Evolutionary conservation across 106 monocot species (phyloP), one percentile per base, ranked within the genome.

Genomic region (Gastrodia elata): DNA sequence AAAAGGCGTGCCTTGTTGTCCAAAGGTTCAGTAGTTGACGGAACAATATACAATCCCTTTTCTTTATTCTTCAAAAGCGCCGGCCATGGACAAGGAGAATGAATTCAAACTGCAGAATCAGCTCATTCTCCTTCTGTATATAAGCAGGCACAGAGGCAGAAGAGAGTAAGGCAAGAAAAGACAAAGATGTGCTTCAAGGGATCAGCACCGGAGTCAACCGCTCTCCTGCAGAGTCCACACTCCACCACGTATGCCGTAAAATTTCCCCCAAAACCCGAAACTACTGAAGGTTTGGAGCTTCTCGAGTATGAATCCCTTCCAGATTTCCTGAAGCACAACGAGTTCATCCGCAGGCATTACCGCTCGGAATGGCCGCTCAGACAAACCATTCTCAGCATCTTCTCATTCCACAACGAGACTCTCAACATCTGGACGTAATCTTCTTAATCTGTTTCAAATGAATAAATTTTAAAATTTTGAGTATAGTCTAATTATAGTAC

Each of bases 341-440:
- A 85, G 68, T 85, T 82, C 76, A 69, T 85, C 35, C 32, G 81
- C 24, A 61, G 64, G 22, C 79, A 79, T 73, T 82, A 85, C 33
- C 71, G 81, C 24, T 71, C 68, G 15, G 85, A 85, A 49, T 85
- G 85, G 81, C 85, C 85, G 6, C 42, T 85, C 40, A 85, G 74
- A 58, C 41, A 85, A 58, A 79, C 82, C 37, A 73, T 82, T 28
- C 82, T 85, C 64, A 85, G 85, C 76, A 56, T 85, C 69, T 85
- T 85, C 76, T 82, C 85, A 28, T 57, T 85, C 49, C 81, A 85
- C 85, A 85, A 82, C 38, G 85, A 85, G 64, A 85, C 85, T 16
- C 79, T 85, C 25, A 85, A 85, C 33, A 46, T 85, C 4, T 81
- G 81, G 81, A 85, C 81, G 85, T 85, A 81, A 72, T 78, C 5